Percentiles rank a stretch among this genome's conserved stretches.
These are phyloP conservation scores for Pichia kluyveri DNA, from an alignment of 805 yeast species.

Conservation along the genomic window DNA sequence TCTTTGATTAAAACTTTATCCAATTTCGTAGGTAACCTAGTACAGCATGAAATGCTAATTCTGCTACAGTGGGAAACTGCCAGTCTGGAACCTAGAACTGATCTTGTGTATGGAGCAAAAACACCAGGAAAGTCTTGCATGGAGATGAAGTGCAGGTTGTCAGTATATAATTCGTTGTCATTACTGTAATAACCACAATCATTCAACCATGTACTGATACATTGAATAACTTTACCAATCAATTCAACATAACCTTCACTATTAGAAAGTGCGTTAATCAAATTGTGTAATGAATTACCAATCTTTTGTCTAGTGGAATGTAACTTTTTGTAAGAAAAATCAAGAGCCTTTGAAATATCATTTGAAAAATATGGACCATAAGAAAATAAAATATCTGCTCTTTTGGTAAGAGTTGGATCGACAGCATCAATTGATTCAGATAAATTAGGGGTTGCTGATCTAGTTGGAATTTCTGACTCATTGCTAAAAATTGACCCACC, in stretches of 20 bases:
- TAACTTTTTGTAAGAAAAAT: conserved; percentile 38
- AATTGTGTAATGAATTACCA: conserved; percentile 45
- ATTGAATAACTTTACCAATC: conserved; percentile 52
- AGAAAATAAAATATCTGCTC: conserved; percentile 19
- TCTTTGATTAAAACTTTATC: conserved; percentile 60
- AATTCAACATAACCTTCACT: conserved; percentile 57
- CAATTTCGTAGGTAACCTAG: conserved; percentile 56
- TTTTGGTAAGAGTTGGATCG: conserved; percentile 29
- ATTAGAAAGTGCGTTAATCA: conserved; percentile 38
- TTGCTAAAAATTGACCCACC: conserved; percentile 17
- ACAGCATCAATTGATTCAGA: conserved; percentile 35
- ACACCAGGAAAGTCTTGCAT: conserved; percentile 57
- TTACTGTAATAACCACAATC: conserved; percentile 23
- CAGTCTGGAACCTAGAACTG: conserved; percentile 65
- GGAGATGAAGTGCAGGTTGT: conserved; percentile 29
- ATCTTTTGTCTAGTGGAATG: conserved; percentile 54
- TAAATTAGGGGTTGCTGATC: conserved; percentile 19
- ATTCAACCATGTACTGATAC: conserved; percentile 55
- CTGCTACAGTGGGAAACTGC: conserved; percentile 70
- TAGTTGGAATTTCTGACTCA: conserved; percentile 25
- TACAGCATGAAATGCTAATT: conserved; percentile 59
- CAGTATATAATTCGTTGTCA: conserved; percentile 21
- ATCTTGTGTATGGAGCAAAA: conserved; percentile 66
- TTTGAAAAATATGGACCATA: conserved; percentile 24
- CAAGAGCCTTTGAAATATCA: conserved; percentile 18